These are phyloP conservation scores for Pichia eremophila DNA, from an alignment of 805 yeast species.

Conservation along the genomic window DNA sequence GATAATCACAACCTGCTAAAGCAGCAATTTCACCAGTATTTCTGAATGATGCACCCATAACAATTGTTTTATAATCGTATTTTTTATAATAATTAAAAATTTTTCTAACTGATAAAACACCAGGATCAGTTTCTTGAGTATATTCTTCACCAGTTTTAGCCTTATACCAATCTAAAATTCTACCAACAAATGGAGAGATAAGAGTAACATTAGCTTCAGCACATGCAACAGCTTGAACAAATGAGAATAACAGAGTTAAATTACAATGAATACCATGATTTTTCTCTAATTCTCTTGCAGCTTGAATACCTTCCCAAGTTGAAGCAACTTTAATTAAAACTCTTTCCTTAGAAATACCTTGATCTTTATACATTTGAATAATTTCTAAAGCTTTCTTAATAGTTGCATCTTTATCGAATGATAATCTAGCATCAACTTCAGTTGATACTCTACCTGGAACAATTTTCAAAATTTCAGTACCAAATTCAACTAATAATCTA, in stretches of 20 bases:
- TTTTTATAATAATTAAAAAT: conserved; percentile 98
- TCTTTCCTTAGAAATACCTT: conserved; percentile 83
- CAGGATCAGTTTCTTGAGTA: conserved; percentile 81
- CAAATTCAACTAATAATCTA: conserved; percentile 90
- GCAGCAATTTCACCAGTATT: conserved; percentile 92
- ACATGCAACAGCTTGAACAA: conserved; percentile 96
- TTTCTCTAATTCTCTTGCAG: conserved; percentile 89
- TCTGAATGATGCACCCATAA: conserved; percentile 99
- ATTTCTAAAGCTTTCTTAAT: conserved; percentile 87
- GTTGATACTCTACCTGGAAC: conserved; percentile 99
- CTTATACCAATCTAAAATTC: conserved; percentile 98
- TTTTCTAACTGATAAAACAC: conserved; percentile 80
- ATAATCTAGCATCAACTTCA: conserved; percentile 97
- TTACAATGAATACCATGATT: conserved; percentile 89
- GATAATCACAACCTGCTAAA: conserved; percentile 92
- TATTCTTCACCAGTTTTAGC: conserved; percentile 85
- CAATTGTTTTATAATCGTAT: conserved; percentile 91
- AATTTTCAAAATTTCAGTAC: conserved; percentile 82
- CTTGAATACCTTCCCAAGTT: conserved; percentile 99
- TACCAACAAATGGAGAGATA: conserved; percentile 98
- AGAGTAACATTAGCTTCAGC: conserved; percentile 96
- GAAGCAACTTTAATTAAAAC: conserved; percentile 94
- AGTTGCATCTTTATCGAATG: conserved; percentile 91
- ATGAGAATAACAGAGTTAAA: conserved; percentile 90
- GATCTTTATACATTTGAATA: conserved; percentile 75